Evolutionary conservation across 345 rosid species (phyloP).

Genomic region (Ceriops decandra): DNA sequence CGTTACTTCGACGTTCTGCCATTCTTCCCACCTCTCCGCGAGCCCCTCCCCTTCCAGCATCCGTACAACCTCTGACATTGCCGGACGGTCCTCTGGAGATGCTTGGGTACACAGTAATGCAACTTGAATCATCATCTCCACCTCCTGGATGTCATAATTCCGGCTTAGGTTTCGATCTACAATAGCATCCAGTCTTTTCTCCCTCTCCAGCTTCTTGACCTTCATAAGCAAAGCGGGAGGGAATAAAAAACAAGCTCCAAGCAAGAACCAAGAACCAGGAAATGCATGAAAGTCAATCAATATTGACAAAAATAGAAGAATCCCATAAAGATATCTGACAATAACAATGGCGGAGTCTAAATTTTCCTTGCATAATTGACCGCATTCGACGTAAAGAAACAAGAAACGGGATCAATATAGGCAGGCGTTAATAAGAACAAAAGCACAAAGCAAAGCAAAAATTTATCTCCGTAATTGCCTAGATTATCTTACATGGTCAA

Average conservation of each 20-base stretch:
- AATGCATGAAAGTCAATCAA: background rate
- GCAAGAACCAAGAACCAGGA: background rate
- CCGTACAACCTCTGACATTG: constrained; percentile 89
- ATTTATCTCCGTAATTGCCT: background rate
- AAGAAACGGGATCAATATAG: background rate
- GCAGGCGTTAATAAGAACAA: constrained; percentile 1
- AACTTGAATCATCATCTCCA: constrained; percentile 89
- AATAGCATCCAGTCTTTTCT: constrained; percentile 71
- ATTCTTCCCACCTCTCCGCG: constrained; percentile 97
- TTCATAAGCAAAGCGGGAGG: constrained; percentile 26
- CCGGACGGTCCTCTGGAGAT: constrained; percentile 82
- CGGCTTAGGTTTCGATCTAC: constrained; percentile 70
- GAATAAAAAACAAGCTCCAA: background rate
- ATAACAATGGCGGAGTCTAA: background rate
- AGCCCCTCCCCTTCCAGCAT: constrained; percentile 98
- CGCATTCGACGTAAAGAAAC: background rate
- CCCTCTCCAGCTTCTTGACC: constrained; percentile 96
- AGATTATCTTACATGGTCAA: constrained; percentile 68
- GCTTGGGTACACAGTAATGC: constrained; percentile 86
- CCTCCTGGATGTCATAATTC: constrained; percentile 55
- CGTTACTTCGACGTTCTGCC: constrained; percentile 82
- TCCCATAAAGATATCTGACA: background rate
- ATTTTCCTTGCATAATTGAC: background rate
- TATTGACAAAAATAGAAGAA: background rate
- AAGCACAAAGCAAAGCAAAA: constrained; percentile 5